Evolutionary conservation across 495 filamentous ascomycete genomes (phyloP), one percentile per base, ranked within the genome.

Genomic region (Penicillium dipodomyicola): DNA sequence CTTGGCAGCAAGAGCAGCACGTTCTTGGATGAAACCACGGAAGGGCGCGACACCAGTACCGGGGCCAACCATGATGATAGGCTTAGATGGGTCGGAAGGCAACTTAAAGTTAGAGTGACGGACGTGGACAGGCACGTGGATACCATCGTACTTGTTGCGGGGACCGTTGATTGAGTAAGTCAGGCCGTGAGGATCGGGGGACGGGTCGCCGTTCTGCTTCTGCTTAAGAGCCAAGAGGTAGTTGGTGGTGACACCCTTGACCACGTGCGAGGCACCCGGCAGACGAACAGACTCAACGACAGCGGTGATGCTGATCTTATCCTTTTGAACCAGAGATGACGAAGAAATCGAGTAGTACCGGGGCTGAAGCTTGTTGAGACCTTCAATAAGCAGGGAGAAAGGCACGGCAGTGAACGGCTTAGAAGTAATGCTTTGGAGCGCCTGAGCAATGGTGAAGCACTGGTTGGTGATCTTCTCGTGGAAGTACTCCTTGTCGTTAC

Each of bases 261-360:
- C 85, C 35, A 94, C 71, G 65, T 97, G 87, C 11, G 83, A 80
- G 44, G 87, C 84, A 56, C 90, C 90, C 25, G 92, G 88, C 55
- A 93, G 80, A 37, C 81, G 72, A 59, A 89, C 77, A 39, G 87
- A 87, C 72, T 96, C 95, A 55, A 99, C 94, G 35, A 97, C 90
- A 54, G 93, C 93, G 4, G 94, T 99, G 62, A 99, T 87, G 58
- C 94, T 88, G 60, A 97, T 89, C 76, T 90, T 87, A 69, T 95
- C 86, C 72, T 94, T 92, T 58, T 99, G 92, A 39, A 96, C 94
- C 10, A 91, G 71, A 22, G 94, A 97, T 0, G 93, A 97, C 0
- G 95, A 97, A 22, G 94, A 99, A 71, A 99, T 99, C 23, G 95
- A 97, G 79, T 99, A 99, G 80, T 97, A 99, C 29, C 94, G 90